Evolutionary conservation across 2,329 filamentous ascomycete genomes (phyloP).

Genomic region (Trichophyton simii): DNA sequence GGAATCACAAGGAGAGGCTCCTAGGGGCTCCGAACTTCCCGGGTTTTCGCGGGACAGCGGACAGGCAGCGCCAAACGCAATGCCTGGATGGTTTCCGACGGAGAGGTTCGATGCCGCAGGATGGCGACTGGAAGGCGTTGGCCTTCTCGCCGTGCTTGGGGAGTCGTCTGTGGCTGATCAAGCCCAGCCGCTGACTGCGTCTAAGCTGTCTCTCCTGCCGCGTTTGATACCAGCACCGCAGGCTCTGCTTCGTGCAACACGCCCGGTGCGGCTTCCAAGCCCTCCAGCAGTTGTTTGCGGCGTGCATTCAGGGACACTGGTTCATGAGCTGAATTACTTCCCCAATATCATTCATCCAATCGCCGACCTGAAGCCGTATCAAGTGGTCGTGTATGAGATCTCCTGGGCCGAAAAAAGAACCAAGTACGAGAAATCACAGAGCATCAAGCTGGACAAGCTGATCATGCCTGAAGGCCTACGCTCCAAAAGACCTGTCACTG

Average conservation of each 20-base stretch:
- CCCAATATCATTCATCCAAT: conserved; percentile 49
- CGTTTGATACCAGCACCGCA: conserved; percentile 52
- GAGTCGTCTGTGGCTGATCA: conserved; percentile 48
- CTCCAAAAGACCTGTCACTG: conserved; percentile 1
- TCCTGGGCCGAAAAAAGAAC: conserved; percentile 26
- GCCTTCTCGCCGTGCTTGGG: conserved; percentile 50
- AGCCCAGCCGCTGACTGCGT: conserved; percentile 47
- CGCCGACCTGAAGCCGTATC: conserved; percentile 22
- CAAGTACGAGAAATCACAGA: conserved; percentile 4
- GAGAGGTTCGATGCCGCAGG: conserved; percentile 2
- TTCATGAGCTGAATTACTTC: conserved; percentile 49
- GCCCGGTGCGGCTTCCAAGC: conserved; percentile 45
- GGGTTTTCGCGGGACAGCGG: background rate
- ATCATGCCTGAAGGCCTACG: conserved; percentile 2
- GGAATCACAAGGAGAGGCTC: background rate
- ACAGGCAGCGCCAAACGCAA: background rate
- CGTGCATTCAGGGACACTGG: conserved; percentile 44
- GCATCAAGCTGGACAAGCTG: background rate
- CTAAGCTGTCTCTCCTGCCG: conserved; percentile 45
- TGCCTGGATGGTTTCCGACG: conserved; percentile 6
- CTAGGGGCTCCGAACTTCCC: background rate
- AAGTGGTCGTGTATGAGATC: conserved; percentile 39
- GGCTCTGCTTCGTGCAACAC: conserved; percentile 45
- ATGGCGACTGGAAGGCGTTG: conserved; percentile 51
- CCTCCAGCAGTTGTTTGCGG: conserved; percentile 44